A percentile compares a stretch with the other conserved stretches of the same genome.
These are phyloP conservation scores for Thelephora aurantiotincta DNA, from an alignment of 768 basidiomycete genomes.

Conservation along the genomic window DNA sequence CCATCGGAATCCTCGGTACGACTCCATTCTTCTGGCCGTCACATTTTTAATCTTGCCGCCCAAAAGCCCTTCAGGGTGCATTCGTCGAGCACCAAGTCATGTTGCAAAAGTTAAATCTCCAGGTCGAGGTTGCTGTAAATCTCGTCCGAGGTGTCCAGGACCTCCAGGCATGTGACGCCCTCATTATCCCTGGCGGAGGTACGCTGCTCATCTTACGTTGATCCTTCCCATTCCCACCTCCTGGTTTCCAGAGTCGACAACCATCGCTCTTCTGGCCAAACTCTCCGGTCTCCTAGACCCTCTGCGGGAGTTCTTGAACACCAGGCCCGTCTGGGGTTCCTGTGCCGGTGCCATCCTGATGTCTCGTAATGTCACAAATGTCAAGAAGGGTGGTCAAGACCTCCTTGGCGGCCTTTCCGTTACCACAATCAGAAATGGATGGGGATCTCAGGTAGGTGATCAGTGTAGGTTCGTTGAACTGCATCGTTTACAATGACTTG, in stretches of 20 bases:
- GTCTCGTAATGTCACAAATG: conserved; percentile 54
- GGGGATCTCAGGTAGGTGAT: conserved; percentile 73
- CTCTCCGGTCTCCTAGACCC: conserved; percentile 72
- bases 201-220: conserved; percentile 9
- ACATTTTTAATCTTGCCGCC: neutral
- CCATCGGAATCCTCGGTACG: conserved; percentile 8
- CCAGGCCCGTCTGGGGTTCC: conserved; percentile 84
- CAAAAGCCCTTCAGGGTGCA: conserved; percentile 78
- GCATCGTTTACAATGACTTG: neutral
- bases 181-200: conserved; percentile 93
- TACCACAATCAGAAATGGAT: conserved; percentile 77
- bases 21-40: neutral
- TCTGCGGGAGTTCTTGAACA: conserved; percentile 53
- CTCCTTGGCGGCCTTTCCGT: conserved; percentile 70
- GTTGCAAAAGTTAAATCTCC: conserved; percentile 41
- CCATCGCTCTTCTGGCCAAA: conserved; percentile 68
- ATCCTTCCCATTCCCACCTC: neutral
- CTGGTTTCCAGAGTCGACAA: conserved; percentile 61
- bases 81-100: conserved; percentile 76
- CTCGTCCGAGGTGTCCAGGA: conserved; percentile 63
- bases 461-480: neutral
- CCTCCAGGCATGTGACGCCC: conserved; percentile 59
- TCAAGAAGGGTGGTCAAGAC: conserved; percentile 82
- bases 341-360: conserved; percentile 93
- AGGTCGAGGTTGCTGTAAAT: conserved; percentile 25